Base-by-base conservation (phyloP, 441 rosid species). In the Eruca vesicaria region DNA sequence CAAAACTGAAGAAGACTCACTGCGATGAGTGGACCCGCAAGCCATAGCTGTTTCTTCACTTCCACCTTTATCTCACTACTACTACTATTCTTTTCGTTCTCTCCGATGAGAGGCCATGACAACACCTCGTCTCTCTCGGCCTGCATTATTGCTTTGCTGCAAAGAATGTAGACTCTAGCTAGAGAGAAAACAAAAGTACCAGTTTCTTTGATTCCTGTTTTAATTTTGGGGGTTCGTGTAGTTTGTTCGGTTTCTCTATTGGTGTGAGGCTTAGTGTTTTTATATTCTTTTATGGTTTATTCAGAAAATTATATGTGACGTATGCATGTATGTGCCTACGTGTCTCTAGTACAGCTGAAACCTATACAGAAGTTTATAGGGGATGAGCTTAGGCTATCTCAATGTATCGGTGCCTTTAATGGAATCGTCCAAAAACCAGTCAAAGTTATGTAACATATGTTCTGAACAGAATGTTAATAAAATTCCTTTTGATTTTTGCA, bases 1-100 rank as follows among this genome's bases (percentile, higher is more conserved):
- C 80, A 80, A 56, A 80, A 89, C 80, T 85, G 93, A 80, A 89
- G 70, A 78, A 91, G 16, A 68, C 90, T 84, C 26, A 82, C 88
- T 21, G 72, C 85, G 43, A 86, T 78, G 3, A 89, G 85, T 9
- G 93, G 94, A 15, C 87, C 88, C 1, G 89, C 85, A 0, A 91
- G 82, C 81, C 83, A 69, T 65, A 87, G 45, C 78, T 89, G 97
- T 72, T 71, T 83, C 83, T 79, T 86, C 12, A 80, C 82, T 79
- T 91, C 92, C 20, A 80, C 83, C 45, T 79, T 45, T 19, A 76
- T 19, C 26, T 63, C 74, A 5, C 53, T 18, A 45, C 9, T 6
- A 45, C 53, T 15, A 45, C 53, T 74, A 31, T 69, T 50, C 58
- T 31, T 69, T 55, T 15, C 53, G 19, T 45, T 45, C 15, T 55